Evolutionary conservation across 2,329 filamentous ascomycete genomes (phyloP).

Genomic region (Ophiocordyceps unilateralis): DNA sequence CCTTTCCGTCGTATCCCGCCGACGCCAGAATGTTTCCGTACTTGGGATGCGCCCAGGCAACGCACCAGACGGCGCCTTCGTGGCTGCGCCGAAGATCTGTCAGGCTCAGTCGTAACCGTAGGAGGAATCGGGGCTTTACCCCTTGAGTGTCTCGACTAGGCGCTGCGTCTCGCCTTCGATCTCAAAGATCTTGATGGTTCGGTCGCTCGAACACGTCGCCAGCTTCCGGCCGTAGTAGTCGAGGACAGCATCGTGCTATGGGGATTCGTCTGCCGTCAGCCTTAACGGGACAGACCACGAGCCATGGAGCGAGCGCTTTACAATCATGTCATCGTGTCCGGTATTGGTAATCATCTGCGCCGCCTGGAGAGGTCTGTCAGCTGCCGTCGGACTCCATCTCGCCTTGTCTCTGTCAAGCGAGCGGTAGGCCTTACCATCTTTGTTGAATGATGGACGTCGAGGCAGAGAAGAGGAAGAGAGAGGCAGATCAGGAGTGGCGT

Average conservation of each 20-base stretch:
- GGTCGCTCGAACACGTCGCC: slow-evolving; percentile 93
- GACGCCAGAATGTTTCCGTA: slow-evolving; percentile 96
- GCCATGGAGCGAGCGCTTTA: slow-evolving; percentile 39
- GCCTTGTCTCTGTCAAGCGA: neutral
- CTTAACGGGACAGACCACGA: neutral
- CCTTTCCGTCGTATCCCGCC: slow-evolving; percentile 91
- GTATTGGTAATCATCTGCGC: slow-evolving; percentile 27
- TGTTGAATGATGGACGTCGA: neutral
- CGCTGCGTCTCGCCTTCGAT: slow-evolving; percentile 85
- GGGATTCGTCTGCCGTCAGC: neutral
- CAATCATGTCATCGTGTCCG: slow-evolving; percentile 96
- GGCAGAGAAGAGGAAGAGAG: neutral
- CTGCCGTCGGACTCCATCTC: neutral
- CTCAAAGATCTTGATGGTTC: slow-evolving; percentile 98
- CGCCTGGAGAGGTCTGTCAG: slow-evolving; percentile 18
- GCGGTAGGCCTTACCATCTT: neutral
- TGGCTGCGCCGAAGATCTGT: slow-evolving; percentile 38
- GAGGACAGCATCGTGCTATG: slow-evolving; percentile 69
- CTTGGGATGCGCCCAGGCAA: slow-evolving; percentile 96
- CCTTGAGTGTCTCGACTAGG: slow-evolving; percentile 82
- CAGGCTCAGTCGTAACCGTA: too few relatives aligned
- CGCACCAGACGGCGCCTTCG: slow-evolving; percentile 94
- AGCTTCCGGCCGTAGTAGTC: slow-evolving; percentile 96
- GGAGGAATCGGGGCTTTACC: slow-evolving; percentile 28
- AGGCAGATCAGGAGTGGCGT: too few relatives aligned